Evolutionary conservation across 1,284 basidiomycete species (phyloP).

Genomic region (Chalciporus sp.): DNA sequence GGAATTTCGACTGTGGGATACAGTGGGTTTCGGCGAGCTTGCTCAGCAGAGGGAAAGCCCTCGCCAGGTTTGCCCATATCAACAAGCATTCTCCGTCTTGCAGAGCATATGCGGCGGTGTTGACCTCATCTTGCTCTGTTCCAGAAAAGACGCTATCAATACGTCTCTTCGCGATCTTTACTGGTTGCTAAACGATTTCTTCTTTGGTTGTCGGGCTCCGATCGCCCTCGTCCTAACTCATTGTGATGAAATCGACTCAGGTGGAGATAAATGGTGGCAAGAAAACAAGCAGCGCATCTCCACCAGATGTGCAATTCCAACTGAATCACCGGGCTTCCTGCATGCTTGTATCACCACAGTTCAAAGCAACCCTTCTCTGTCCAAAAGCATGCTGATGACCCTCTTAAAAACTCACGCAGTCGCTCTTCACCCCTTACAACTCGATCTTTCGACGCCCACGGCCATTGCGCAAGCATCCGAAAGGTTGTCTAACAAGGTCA

Average conservation of each 20-base stretch:
- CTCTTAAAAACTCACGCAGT: conserved; percentile 1
- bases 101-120: conserved; percentile 26
- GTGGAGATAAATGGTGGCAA: conserved; percentile 25
- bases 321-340: conserved; percentile 12
- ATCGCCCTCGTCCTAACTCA: conserved; percentile 41
- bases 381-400: neutral
- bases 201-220: conserved; percentile 31
- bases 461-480: no score
- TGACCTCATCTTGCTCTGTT: conserved; percentile 29
- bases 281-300: conserved; percentile 12
- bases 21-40: conserved; percentile 29
- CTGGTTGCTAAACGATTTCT: conserved; percentile 29
- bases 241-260: conserved; percentile 31
- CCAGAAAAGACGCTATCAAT: conserved; percentile 28
- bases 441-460: neutral
- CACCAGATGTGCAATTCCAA: conserved; percentile 20
- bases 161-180: conserved; percentile 30
- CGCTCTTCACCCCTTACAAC: neutral
- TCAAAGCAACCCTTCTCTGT: neutral
- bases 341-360: conserved; percentile 25
- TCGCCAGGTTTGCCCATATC: conserved; percentile 21
- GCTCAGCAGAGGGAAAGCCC: conserved; percentile 11
- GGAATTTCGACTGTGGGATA: conserved; percentile 36
- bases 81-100: conserved; percentile 30
- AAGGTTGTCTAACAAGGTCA: no score